phyloP scores from a whole-genome alignment of 768 basidiomycete species.

The Lactarius pseudohatsudake region DNA sequence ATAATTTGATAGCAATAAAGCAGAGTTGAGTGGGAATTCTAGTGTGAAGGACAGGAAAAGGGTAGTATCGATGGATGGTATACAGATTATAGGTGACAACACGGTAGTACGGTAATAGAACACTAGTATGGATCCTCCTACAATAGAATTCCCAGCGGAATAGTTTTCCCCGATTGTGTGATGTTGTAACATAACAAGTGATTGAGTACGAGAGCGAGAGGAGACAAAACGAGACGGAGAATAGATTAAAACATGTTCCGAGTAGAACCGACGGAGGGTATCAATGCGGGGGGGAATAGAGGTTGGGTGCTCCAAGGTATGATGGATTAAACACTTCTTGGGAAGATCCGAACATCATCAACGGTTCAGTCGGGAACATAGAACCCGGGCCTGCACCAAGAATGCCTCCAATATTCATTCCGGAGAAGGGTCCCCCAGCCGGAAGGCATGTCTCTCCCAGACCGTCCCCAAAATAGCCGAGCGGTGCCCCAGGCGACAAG shows the following conservation, averaged over 20 bases:
- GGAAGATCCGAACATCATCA: conserved; percentile 11
- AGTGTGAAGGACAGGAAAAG: neutral
- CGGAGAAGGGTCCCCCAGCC: neutral
- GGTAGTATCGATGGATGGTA: neutral
- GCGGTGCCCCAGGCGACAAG: neutral
- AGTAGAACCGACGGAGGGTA: neutral
- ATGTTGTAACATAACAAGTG: neutral
- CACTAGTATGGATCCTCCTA: conserved; percentile 5
- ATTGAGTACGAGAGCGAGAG: neutral
- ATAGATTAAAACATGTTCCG: neutral
- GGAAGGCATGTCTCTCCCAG: conserved; percentile 14
- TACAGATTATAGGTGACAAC: neutral
- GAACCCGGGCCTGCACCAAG: conserved; percentile 14
- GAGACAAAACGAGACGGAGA: neutral
- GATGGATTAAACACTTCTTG: conserved; percentile 10
- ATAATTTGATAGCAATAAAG: neutral
- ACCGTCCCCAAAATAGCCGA: conserved; percentile 25
- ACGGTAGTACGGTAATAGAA: conserved; percentile 3
- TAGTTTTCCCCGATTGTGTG: neutral
- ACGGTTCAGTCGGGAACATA: conserved; percentile 6
- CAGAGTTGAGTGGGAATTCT: neutral
- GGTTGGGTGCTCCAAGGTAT: conserved; percentile 2
- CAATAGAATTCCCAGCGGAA: conserved; percentile 6
- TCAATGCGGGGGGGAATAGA: neutral
- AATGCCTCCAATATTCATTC: conserved; percentile 11